These are phyloP conservation scores for Malassezia furfur DNA, from an alignment of 1,284 basidiomycete genomes.

Conservation along the genomic window DNA sequence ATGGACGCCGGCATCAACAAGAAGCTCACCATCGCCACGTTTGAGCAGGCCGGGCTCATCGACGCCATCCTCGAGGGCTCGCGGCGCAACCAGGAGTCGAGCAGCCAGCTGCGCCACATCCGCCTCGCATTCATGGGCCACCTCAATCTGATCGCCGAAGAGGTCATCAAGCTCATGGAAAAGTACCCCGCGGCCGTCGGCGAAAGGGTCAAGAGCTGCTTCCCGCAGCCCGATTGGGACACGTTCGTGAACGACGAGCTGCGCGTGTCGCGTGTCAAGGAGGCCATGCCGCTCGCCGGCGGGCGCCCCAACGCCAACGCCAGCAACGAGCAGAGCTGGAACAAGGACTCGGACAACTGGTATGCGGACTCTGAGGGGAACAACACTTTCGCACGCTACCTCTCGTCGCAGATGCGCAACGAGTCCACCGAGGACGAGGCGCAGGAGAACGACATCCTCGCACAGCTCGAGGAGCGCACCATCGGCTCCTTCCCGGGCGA, in stretches of 20 bases:
- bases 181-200: constrained; percentile 59
- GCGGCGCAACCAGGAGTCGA: constrained; percentile 34
- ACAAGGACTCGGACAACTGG: constrained; percentile 14
- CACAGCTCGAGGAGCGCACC: constrained; percentile 1
- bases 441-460: constrained; percentile 28
- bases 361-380: constrained; percentile 23
- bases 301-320: constrained; percentile 29
- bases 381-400: constrained; percentile 41
- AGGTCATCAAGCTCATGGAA: constrained; percentile 72
- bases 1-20: constrained; percentile 49
- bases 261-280: constrained; percentile 38
- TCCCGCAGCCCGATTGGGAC: constrained; percentile 40
- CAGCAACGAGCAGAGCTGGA: background rate
- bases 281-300: constrained; percentile 42
- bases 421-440: constrained; percentile 36
- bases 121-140: constrained; percentile 85
- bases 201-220: constrained; percentile 19
- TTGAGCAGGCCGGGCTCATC: constrained; percentile 35
- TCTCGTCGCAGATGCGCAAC: constrained; percentile 45
- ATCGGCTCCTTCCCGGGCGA: background rate
- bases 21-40: constrained; percentile 37
- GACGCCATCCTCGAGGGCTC: constrained; percentile 40
- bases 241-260: constrained; percentile 39
- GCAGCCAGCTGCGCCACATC: constrained; percentile 32
- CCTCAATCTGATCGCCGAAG: constrained; percentile 82